Base-by-base conservation (phyloP, 2,329 filamentous ascomycete species). In the Dichotomopilus funicola region DNA sequence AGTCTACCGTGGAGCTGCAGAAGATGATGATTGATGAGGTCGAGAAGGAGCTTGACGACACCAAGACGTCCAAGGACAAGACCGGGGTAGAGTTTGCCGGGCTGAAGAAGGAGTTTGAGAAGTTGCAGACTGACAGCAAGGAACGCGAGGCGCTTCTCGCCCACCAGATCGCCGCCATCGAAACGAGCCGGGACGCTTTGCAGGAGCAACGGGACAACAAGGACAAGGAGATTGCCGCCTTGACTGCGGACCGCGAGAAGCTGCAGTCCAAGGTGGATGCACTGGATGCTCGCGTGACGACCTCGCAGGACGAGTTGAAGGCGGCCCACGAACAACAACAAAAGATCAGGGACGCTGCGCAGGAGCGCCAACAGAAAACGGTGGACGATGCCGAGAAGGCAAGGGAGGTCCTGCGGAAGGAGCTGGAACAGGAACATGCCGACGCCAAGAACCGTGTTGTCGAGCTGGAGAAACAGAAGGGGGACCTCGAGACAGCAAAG, bases 1-100 rank as follows among this genome's bases (percentile, higher is more conserved):
- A 65, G n/a, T 63, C 65, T 49, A 70, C 71, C 43, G 64, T 71
- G 34, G 66, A 69, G 45, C 65, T 71, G 54, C 69, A 72, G 51
- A 65, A 68, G 51, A 63, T 65, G 54, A 63, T 69, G 59, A 65
- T 70, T 46, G 64, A 68, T 41, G 68, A 72, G 34, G 61, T 63
- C 12, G 71, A 73, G 62, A 66, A 63, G 58, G 69, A 72, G 54
- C 66, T 69, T 42, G 67, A 72, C 49, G 63, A 59, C 49, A 61
- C 70, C 52, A 64, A 59, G 53, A 57, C 61, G 19, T 62, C 64
- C 31, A 64, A 63, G 43, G 64, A 59, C 42, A 54, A 56, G 44
- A 46, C 56, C 12, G 57, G 58, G n/a, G 58, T 54, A 3, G 54
- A 57, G 46, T 31, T 61, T 40, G 44, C 51, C 13, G 34, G 45